Base-by-base conservation (phyloP, 345 rosid genomes). In the Populus tremula region DNA sequence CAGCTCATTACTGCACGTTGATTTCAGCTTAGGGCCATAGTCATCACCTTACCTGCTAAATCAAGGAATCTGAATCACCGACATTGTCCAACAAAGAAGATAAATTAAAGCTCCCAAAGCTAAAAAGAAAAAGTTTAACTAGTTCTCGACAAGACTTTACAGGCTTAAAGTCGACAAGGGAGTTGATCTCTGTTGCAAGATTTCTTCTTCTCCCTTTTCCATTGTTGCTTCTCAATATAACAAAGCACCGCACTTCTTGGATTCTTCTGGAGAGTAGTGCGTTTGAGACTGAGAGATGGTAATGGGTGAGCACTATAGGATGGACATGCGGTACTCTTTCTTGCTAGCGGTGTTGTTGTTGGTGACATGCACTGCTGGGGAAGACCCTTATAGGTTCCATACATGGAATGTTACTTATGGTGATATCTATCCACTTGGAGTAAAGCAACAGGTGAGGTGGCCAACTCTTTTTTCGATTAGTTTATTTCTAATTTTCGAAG, bases 401-500 rank as follows among this genome's bases (percentile, higher is more conserved):
- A 75, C 85, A 5, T 91, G 94, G 94, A 91, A 91, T 82, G 84
- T 88, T 21, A 88, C 91, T 3, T 89, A 89, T 77, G 94, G 92
- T 49, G 87, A 89, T 73, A 89, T 91, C 70, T 87, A 86, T 66
- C 94, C 94, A 56, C 94, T 89, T 73, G 94, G 92, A 47, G 89
- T 84, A 2, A 88, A 82, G 74, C 91, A 88, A 82, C 88, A 87
- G 92, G 94, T 90, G 23, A 70, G 59, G 59, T 20, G 59, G 2
- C 21, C 27, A 33, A 33, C 36, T 33, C 5, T 29, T n/a, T 76
- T 36, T 50, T 6, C 35, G 29, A 6, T 68, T 1, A 1, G 0
- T 53, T 70, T 53, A 27, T 10, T 80, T 20, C 49, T 62, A 38
- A 16, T 17, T 36, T 29, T 43, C 9, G 61, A 0, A 41, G 17